Conservation (phyloP, 1,284 basidiomycete genomes). For the Coniophora puteana region DNA sequence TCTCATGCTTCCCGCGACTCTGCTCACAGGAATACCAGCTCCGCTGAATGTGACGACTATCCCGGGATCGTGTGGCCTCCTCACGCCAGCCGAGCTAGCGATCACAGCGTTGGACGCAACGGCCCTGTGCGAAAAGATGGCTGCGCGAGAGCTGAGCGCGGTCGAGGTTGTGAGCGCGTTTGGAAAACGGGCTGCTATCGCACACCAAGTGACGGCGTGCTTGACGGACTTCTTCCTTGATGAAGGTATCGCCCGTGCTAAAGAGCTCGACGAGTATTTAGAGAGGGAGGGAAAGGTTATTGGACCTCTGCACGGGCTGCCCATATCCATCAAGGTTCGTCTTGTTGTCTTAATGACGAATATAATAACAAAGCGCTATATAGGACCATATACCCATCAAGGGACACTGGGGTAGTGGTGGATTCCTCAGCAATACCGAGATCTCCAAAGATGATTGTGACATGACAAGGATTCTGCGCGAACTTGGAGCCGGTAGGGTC, state of each 20-base stretch:
- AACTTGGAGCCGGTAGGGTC: slow-evolving; percentile 28
- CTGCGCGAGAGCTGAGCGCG: slow-evolving; percentile 17
- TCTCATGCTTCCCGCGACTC: background rate
- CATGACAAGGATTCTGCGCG: slow-evolving; percentile 22
- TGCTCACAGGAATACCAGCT: slow-evolving; percentile 1
- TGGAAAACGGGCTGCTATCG: slow-evolving; percentile 26
- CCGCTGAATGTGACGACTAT: slow-evolving; percentile 26
- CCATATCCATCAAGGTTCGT: slow-evolving; percentile 42
- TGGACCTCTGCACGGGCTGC: slow-evolving; percentile 50
- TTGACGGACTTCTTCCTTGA: slow-evolving; percentile 27
- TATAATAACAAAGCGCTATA: too few species aligned
- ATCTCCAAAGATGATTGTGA: slow-evolving; percentile 21
- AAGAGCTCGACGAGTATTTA: slow-evolving; percentile 37
- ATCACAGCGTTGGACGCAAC: slow-evolving; percentile 38
- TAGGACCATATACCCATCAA: slow-evolving; percentile 40
- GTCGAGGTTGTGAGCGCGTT: slow-evolving; percentile 24
- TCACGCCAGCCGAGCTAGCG: slow-evolving; percentile 34
- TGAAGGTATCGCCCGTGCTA: slow-evolving; percentile 34
- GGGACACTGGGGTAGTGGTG: slow-evolving; percentile 38
- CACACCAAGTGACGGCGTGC: slow-evolving; percentile 25
- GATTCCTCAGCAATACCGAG: slow-evolving; percentile 28
- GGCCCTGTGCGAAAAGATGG: slow-evolving; percentile 17
- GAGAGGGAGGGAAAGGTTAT: slow-evolving; percentile 30
- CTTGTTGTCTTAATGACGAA: too few species aligned
- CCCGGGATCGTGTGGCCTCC: slow-evolving; percentile 35